Evolutionary conservation across 225 moss, liverwort and hornwort genomes (phyloP).

Genomic region (Anthoceros angustus): DNA sequence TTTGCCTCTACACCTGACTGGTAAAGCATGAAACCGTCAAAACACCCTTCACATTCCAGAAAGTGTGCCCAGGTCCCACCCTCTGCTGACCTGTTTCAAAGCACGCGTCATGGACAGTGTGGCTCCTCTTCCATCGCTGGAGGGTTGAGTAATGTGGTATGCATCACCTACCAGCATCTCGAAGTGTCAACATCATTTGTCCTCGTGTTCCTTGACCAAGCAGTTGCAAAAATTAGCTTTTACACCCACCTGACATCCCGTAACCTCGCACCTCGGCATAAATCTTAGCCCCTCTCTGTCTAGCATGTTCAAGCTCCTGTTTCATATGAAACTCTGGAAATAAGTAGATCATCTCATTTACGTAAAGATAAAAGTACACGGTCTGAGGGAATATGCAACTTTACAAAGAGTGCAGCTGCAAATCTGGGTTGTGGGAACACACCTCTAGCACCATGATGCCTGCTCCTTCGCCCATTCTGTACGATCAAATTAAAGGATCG

Average conservation of each 20-base stretch:
- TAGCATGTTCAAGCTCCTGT: slow-evolving; percentile 83
- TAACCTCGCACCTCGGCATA: slow-evolving; percentile 96
- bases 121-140: slow-evolving; percentile 81
- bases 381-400: no score
- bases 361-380: no score
- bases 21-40: slow-evolving; percentile 8
- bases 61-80: neutral
- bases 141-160: slow-evolving; percentile 93
- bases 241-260: slow-evolving; percentile 72
- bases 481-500: slow-evolving; percentile 4
- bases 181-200: neutral
- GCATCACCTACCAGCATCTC: slow-evolving; percentile 56
- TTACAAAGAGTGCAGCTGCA: no score
- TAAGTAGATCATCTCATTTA: neutral
- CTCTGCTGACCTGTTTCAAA: slow-evolving; percentile 49
- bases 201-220: neutral
- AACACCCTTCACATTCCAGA: neutral
- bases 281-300: slow-evolving; percentile 58
- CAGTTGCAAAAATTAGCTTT: neutral
- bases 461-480: slow-evolving; percentile 98
- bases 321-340: neutral
- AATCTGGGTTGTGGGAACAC: neutral
- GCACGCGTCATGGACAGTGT: slow-evolving; percentile 90
- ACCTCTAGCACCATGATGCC: slow-evolving; percentile 90
- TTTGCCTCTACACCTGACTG: slow-evolving; percentile 78